phyloP scores from a whole-genome alignment of 2,329 filamentous ascomycete species.

The Penicillium hordei region DNA sequence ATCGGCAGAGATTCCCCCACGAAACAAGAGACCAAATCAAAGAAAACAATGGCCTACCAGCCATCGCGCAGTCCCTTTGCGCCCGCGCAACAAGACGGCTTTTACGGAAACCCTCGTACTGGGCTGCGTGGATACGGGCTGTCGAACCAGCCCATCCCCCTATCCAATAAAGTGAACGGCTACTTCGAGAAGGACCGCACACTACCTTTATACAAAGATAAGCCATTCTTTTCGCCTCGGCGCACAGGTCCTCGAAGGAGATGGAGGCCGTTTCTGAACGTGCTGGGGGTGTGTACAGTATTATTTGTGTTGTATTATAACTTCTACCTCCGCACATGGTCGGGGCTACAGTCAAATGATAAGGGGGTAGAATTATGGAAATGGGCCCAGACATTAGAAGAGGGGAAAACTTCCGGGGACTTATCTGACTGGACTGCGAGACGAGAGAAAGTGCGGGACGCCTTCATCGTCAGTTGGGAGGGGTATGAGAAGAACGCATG shows the following conservation, averaged over 20 bases:
- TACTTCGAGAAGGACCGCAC: slow-evolving; percentile 64
- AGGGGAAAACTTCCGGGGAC: slow-evolving; percentile 35
- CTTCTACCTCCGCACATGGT: slow-evolving; percentile 20
- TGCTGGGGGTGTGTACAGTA: slow-evolving; percentile 57
- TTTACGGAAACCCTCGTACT: slow-evolving; percentile 30
- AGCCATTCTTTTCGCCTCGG: slow-evolving; percentile 69
- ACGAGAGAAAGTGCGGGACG: slow-evolving; percentile 79
- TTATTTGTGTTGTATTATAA: slow-evolving; percentile 65
- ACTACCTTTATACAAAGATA: slow-evolving; percentile 98
- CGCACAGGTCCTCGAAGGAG: slow-evolving; percentile 59
- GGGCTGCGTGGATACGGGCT: slow-evolving; percentile 42
- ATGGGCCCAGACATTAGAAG: slow-evolving; percentile 57
- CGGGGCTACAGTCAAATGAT: slow-evolving; percentile 30
- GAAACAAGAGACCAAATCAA: slow-evolving; percentile 1
- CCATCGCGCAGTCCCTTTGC: slow-evolving; percentile 48
- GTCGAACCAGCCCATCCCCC: slow-evolving; percentile 42
- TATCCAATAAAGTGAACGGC: slow-evolving; percentile 63
- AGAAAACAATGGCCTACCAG: slow-evolving; percentile 53
- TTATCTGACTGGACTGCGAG: slow-evolving; percentile 72
- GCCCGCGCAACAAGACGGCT: slow-evolving; percentile 26
- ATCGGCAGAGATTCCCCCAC: slow-evolving; percentile 6
- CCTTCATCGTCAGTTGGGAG: slow-evolving; percentile 88
- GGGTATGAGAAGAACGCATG: slow-evolving; percentile 90
- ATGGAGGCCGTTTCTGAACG: slow-evolving; percentile 62
- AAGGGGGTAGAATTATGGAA: slow-evolving; percentile 51